A percentile compares a stretch with the other conserved stretches of the same genome.
These are phyloP conservation scores for Capsicum rhomboideum DNA, from an alignment of 257 asterid species.

Conservation along the genomic window DNA sequence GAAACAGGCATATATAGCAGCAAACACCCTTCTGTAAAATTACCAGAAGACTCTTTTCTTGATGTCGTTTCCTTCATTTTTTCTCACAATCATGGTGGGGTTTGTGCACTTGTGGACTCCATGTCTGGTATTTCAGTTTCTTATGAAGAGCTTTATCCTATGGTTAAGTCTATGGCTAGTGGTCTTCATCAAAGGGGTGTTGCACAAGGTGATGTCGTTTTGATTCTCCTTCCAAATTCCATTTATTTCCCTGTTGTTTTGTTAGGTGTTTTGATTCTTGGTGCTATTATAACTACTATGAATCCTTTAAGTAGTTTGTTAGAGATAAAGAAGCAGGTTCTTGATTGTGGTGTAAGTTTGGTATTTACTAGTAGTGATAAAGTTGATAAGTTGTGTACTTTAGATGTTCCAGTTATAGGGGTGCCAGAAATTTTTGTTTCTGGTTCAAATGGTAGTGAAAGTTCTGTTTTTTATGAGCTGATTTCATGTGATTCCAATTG, in stretches of 20 bases:
- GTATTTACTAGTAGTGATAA: constrained; percentile 31
- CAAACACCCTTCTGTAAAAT: constrained; percentile 35
- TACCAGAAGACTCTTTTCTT: constrained; percentile 57
- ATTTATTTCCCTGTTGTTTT: constrained; percentile 52
- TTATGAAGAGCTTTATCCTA: constrained; percentile 32
- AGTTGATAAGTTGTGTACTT: constrained; percentile 29
- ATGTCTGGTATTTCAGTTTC: constrained; percentile 51
- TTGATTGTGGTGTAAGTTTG: constrained; percentile 37
- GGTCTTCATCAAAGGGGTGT: constrained; percentile 61
- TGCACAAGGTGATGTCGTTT: constrained; percentile 53
- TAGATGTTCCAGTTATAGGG: constrained; percentile 37
- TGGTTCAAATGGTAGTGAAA: constrained; percentile 1
- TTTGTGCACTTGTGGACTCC: constrained; percentile 56
- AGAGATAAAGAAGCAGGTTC: constrained; percentile 52
- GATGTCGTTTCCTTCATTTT: constrained; percentile 66
- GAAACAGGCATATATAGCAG: constrained; percentile 63
- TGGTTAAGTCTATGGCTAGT: constrained; percentile 62
- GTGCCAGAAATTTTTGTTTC: constrained; percentile 39
- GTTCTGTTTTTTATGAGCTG: constrained; percentile 30
- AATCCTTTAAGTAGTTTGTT: constrained; percentile 52
- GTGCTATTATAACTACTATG: constrained; percentile 58
- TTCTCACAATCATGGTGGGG: constrained; percentile 50
- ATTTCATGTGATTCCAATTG: constrained; percentile 40
- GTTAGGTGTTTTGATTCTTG: constrained; percentile 54
- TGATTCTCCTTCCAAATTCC: constrained; percentile 62